Evolutionary conservation across 495 filamentous ascomycete species (phyloP).

Genomic region (Halenospora varia): DNA sequence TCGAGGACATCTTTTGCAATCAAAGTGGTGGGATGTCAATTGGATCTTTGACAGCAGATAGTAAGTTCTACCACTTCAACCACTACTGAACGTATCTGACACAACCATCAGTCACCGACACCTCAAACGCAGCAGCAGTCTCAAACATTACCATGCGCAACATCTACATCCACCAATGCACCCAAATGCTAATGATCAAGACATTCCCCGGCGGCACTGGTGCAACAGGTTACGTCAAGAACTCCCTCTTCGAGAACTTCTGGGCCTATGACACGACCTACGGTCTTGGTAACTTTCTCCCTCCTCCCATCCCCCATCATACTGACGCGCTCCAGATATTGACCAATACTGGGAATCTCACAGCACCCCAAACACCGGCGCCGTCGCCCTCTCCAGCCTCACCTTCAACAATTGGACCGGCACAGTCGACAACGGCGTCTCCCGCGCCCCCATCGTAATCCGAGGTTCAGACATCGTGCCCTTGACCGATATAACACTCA

Average conservation of each 20-base stretch:
- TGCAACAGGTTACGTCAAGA: constrained; percentile 39
- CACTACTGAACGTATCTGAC: background rate
- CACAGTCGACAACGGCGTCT: constrained; percentile 42
- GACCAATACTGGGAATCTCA: constrained; percentile 50
- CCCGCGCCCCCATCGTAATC: constrained; percentile 46
- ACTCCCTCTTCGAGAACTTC: constrained; percentile 52
- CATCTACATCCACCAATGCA: constrained; percentile 44
- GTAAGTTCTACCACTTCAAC: background rate
- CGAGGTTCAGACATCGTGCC: constrained; percentile 43
- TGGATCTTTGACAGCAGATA: constrained; percentile 32
- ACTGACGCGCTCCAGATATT: constrained; percentile 31
- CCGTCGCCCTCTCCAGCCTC: constrained; percentile 46
- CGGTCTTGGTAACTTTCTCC: constrained; percentile 38
- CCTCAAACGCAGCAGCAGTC: constrained; percentile 26
- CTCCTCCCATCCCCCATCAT: constrained; percentile 42
- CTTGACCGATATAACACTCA: constrained; percentile 45
- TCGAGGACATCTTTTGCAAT: constrained; percentile 53
- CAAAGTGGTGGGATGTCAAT: constrained; percentile 48
- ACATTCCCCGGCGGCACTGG: constrained; percentile 47
- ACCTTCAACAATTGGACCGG: constrained; percentile 54
- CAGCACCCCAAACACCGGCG: constrained; percentile 34
- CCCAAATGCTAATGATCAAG: constrained; percentile 59
- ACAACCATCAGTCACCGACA: constrained; percentile 22
- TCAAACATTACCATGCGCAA: constrained; percentile 41
- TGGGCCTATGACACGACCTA: constrained; percentile 39